Evolutionary conservation across 306 rosid genomes (phyloP), one percentile per base, ranked within the genome.

Genomic region (Notholithocarpus densiflorus): DNA sequence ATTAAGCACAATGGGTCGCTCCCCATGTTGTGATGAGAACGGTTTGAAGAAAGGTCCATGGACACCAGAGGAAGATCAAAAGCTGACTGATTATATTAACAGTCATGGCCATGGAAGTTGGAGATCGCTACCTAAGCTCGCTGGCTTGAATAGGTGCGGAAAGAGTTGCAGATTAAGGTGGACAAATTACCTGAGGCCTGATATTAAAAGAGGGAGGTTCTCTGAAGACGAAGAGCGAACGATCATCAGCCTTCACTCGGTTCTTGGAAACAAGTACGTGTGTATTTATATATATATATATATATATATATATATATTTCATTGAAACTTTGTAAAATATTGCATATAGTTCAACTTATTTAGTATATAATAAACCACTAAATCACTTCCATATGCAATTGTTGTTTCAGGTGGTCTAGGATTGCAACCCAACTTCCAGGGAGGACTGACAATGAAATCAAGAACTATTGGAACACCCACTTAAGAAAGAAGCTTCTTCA

Each of bases 21-120:
- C 89, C 27, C 97, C 97, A 20, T 87, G 93, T 57, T 88, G 95
- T 85, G 89, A 87, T 21, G 94, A 88, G 70, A 85, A 19, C 52
- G 80, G 77, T 62, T 86, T 92, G 26, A 94, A 94, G 90, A 94
- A 94, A 87, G 98, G 98, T 82, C 98, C 97, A 81, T 94, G 98
- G 98, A 94, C 95, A 56, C 80, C 88, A 4, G 98, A 94, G 74
- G 97, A 94, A 88, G 98, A 94, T 78, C 81, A 89, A 81, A 92
- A 79, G 77, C 84, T 94, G 48, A 53, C 78, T 62, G 90, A 89
- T 76, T 84, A 88, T 57, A 89, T 94, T 69, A 84, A 19, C 31
- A 78, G 51, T 31, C 74, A 94, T 52, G 97, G 97, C 60, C 92
- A 88, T 78, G 98, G 97, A 71, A 90, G 87, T 73, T 94, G 98